Base-by-base conservation (phyloP, 331 rosid genomes). In the Prunus yedoensis region DNA sequence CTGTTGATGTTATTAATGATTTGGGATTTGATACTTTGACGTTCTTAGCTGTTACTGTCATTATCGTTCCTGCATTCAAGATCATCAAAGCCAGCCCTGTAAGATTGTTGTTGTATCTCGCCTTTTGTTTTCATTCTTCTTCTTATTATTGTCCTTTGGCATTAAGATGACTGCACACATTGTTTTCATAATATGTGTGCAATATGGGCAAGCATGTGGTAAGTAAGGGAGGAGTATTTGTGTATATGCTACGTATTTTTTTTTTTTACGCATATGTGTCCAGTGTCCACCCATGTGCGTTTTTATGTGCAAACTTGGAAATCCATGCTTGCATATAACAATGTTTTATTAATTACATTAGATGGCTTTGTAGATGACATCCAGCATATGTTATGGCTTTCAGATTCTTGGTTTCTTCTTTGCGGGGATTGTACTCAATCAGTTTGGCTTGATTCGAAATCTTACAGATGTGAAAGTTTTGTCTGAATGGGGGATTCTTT, bases 401-500 rank as follows among this genome's bases (percentile, higher is more conserved):
- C 93, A 94, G 99, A 94, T 94, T 73, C 96, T 92, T 38, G 97
- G 99, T 80, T 94, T 94, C 90, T 92, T 94, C 87, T 89, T 89
- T 75, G 99, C 96, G 28, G 99, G 99, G 73, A 86, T 94, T 75
- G 82, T 90, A 53, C 96, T 94, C 79, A 94, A 92, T 87, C 99
- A 94, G 75, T 88, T 94, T 89, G 97, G 97, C 71, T 90, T 92
- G 87, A 92, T 94, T 74, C 91, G 99, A 80, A 94, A 94, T 84
- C 85, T 94, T 66, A 83, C 84, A 51, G 97, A 94, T 85, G 96
- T 92, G 81, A 94, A 94, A 83, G 81, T 92, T 77, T 84, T 92
- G 80, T 94, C 97, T 43, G 99, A 94, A 79, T 90, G 96, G 99
- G 99, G 99, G 76, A 94, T 94, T 66, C 97, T 94, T 81, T 94